phyloP scores from a whole-genome alignment of 169 alveolate genomes.

The Cryptosporidium andersoni region DNA sequence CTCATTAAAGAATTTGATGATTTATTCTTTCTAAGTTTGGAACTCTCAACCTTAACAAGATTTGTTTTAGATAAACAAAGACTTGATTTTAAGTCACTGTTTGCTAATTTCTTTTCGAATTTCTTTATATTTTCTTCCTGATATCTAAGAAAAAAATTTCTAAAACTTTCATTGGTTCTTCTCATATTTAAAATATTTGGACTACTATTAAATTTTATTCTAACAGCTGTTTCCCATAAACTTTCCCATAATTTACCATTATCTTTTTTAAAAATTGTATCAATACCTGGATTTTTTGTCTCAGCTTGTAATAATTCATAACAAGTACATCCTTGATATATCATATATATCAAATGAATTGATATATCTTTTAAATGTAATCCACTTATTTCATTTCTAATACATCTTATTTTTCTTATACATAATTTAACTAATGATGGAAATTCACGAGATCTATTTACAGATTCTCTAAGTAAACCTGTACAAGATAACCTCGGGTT shows the following conservation, averaged over 20 bases:
- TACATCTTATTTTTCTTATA: conserved; percentile 32
- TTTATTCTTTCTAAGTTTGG: too few species aligned
- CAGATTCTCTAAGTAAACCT: conserved; percentile 54
- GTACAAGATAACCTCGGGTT: conserved; percentile 32
- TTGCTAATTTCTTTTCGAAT: conserved; percentile 2
- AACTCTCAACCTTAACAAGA: too few species aligned
- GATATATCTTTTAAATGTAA: conserved; percentile 14
- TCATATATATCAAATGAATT: conserved; percentile 10
- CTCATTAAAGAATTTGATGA: too few species aligned
- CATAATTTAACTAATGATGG: conserved; percentile 23
- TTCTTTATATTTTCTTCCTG: conserved; percentile 29
- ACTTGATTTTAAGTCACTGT: background rate
- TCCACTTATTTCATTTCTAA: conserved; percentile 17
- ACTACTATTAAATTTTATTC: conserved; percentile 13
- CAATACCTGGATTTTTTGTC: conserved; percentile 34
- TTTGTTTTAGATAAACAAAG: too few species aligned
- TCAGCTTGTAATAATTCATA: conserved; percentile 43
- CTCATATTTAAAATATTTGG: conserved; percentile 2
- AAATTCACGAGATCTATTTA: background rate
- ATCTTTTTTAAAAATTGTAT: conserved; percentile 21
- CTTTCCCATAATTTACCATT: conserved; percentile 35
- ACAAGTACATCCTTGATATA: conserved; percentile 42
- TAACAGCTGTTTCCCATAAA: conserved; percentile 61
- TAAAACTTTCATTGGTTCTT: conserved; percentile 9
- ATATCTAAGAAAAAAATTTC: conserved; percentile 35